Evolutionary conservation across 305 asterid genomes (phyloP), one percentile per base, ranked within the genome.

Genomic region (Fraxinus velutina): DNA sequence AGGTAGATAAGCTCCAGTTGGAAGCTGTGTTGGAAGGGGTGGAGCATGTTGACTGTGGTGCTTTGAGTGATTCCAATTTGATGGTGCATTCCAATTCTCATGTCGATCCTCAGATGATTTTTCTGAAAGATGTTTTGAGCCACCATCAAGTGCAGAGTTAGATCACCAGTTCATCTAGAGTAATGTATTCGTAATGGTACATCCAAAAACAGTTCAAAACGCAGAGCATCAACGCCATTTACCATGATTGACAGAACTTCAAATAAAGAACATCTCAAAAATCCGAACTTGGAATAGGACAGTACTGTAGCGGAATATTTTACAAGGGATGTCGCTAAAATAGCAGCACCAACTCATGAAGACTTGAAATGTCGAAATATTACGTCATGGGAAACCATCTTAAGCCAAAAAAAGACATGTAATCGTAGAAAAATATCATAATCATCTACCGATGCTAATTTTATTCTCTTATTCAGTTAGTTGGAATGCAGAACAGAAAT

Each of bases 1-100:
- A 79, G 99, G 98, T 83, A 91, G 81, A 87, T 90, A 96, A 81
- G 99, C 99, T 87, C 98, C 94, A 77, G 94, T 87, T 33, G 99
- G 99, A 81, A 96, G 98, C 83, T 93, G 94, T 55, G 89, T 83
- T 66, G 99, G 98, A 89, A 96, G 88, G 36, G 97, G 87, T 78
- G 92, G 81, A 85, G 90, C 82, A 76, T 87, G 92, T 75, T 83
- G 88, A 87, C 87, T 77, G 36, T 88, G 90, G 83, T 86, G 90
- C 90, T 93, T 96, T 71, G 82, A 81, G 57, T 91, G 93, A 80
- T 81, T 83, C 93, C 92, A 55, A 77, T 80, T 84, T 81, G 91
- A 85, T 57, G 83, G 80, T 47, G 86, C 90, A 85, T 80, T 90
- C 92, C 97, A 77, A 81, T 82, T 88, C 75, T 71, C 75, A 15